These are phyloP conservation scores for Lasiodiplodia hormozganensis DNA, from an alignment of 2,329 filamentous ascomycete species.

Conservation along the genomic window DNA sequence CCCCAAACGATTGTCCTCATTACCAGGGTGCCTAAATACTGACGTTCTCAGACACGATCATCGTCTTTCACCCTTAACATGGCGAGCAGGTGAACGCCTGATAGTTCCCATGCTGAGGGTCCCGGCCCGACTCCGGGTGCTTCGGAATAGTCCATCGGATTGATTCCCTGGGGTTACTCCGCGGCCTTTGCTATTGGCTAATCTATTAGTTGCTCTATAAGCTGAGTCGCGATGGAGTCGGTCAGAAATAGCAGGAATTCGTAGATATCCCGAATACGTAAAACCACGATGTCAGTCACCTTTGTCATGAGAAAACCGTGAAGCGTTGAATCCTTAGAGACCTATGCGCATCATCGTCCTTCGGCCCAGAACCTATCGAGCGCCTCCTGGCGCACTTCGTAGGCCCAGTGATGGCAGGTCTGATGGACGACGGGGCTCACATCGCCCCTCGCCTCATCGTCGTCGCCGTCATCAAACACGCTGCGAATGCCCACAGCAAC, in stretches of 20 bases:
- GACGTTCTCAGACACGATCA: neutral
- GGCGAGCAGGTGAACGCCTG: no score
- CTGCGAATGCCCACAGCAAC: constrained; percentile 54
- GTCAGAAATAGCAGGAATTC: no score
- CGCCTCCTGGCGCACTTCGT: constrained; percentile 58
- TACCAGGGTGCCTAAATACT: neutral
- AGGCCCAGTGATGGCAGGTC: constrained; percentile 65
- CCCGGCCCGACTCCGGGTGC: no score
- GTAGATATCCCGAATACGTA: no score
- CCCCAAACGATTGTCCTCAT: neutral
- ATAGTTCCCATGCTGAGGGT: no score
- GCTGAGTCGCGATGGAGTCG: no score
- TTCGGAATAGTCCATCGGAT: no score
- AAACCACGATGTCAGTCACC: neutral
- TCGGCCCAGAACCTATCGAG: constrained; percentile 56
- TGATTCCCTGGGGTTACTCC: no score
- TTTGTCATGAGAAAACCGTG: no score
- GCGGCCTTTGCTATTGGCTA: no score
- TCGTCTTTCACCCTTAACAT: no score
- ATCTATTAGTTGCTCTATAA: no score
- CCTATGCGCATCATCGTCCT: constrained; percentile 20
- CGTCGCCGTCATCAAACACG: constrained; percentile 55
- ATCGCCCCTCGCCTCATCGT: constrained; percentile 49
- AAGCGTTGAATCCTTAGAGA: neutral
- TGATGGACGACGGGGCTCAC: constrained; percentile 64